Base-by-base conservation (phyloP, 2,329 filamentous ascomycete species). In the Aplosporella prunicola region DNA sequence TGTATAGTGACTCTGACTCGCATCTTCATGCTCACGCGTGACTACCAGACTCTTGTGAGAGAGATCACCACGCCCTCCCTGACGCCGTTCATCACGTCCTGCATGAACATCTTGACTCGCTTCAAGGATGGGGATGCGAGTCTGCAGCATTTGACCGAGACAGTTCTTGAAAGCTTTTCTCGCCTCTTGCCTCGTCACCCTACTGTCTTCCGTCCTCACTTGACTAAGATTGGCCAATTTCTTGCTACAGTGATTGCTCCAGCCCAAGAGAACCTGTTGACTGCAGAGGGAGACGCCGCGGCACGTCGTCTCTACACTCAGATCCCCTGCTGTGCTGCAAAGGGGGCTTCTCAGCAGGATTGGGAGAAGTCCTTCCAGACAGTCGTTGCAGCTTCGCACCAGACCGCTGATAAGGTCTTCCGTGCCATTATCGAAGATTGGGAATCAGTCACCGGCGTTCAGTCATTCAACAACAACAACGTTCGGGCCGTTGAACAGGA, bases 41-140 rank as follows among this genome's bases (percentile, higher is more conserved):
- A 80, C 24, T 87, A 87, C 53, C 84, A 82, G 42, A 91, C 85
- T 7, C 68, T 95, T 36, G 70, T 89, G 29, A 74, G 89, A 49
- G 88, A 95, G 55, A 84, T 95, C 43, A 88, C 83, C 1, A 93
- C 87, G 0, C 86, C 86, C 3, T 83, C 77, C 3, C 64, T 95
- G 14, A 77, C 84, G 2, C 64, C 72, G 1, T 93, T 89, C 51
- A 71, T 88, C 30, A 78, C 75, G 1, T 70, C 80, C 3, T 86
- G 82, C 49, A 60, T 94, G 29, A 77, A 80, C 49, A 50, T 48
- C 44, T 16, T 49, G 45, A 5, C 54, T 35, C 48, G 48, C 44
- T 45, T 20, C 47, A 38, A 14, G 45, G 24, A 9, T 10, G 15
- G 7, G 5, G 38, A 40, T 10, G 26, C 28, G 10, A 17, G 26